Evolutionary conservation across 2,329 filamentous ascomycete species (phyloP).

Genomic region (Arthrobotrys sphaeroides): DNA sequence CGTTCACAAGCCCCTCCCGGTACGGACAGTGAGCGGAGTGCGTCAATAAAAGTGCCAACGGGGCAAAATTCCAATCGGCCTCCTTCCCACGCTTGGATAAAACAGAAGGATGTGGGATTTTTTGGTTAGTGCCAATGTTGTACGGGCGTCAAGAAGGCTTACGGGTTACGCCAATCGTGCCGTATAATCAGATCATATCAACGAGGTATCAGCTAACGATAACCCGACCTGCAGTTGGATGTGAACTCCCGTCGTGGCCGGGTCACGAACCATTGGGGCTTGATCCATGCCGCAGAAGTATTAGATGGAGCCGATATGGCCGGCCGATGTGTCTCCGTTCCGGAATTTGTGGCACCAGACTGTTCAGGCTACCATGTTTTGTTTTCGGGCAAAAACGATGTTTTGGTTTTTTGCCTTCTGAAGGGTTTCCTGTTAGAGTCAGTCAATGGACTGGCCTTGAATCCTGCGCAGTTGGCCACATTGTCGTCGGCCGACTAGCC

Average conservation of each 20-base stretch:
- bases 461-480: constrained; percentile 49
- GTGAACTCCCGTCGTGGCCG: background rate
- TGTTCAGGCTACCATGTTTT: constrained; percentile 36
- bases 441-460: constrained; percentile 12
- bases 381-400: constrained; percentile 24
- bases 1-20: background rate
- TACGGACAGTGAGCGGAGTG: background rate
- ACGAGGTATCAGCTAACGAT: background rate
- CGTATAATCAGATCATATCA: constrained; percentile 4
- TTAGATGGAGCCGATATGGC: too few relatives aligned
- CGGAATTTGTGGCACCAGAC: background rate
- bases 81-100: too few relatives aligned
- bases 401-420: constrained; percentile 6
- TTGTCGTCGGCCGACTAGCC: background rate
- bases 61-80: constrained; percentile 1
- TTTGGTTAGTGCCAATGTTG: too few relatives aligned
- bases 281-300: constrained; percentile 1
- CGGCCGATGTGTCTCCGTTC: constrained; percentile 34
- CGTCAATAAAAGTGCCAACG: background rate
- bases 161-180: background rate
- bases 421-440: background rate
- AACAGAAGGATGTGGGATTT: too few relatives aligned
- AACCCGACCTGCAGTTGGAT: background rate
- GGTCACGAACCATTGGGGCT: background rate
- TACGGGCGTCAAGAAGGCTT: too few relatives aligned